Evolutionary conservation across 2,329 filamentous ascomycete species (phyloP).

Genomic region (Elsinoe perseae): DNA sequence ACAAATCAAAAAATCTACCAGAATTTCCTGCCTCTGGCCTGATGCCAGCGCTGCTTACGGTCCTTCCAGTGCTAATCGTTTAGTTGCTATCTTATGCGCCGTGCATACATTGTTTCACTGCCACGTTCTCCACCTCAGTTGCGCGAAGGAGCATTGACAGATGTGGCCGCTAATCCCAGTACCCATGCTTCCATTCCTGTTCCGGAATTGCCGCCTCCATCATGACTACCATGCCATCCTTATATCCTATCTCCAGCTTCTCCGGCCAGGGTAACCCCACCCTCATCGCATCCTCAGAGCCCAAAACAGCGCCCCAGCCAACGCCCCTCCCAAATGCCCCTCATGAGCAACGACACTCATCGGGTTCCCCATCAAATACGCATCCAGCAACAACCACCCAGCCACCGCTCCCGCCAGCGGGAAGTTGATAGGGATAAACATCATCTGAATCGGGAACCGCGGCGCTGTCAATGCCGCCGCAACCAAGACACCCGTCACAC

Average conservation of each 20-base stretch:
- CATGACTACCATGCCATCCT: neutral
- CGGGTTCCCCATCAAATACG: neutral
- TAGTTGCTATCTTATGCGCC: too few species aligned
- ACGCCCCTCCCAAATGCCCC: constrained; percentile 12
- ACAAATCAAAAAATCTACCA: too few species aligned
- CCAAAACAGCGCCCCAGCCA: constrained; percentile 1
- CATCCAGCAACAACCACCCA: constrained; percentile 11
- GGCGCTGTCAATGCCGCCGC: constrained; percentile 4
- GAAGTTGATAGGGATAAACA: constrained; percentile 9
- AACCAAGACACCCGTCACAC: constrained; percentile 9
- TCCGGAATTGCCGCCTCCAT: too few species aligned
- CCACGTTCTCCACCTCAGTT: too few species aligned
- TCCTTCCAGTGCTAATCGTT: too few species aligned
- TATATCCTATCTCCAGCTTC: neutral
- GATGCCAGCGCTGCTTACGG: too few species aligned
- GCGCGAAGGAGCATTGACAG: too few species aligned
- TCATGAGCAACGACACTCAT: constrained; percentile 12
- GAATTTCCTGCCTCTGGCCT: too few species aligned
- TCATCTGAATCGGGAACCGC: constrained; percentile 11
- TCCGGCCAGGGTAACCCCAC: neutral
- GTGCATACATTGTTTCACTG: too few species aligned
- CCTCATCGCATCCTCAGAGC: neutral
- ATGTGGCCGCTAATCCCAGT: too few species aligned
- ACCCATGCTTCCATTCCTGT: too few species aligned
- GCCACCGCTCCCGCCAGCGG: constrained; percentile 8